These are phyloP conservation scores for Russula vinacea DNA, from an alignment of 768 basidiomycete species.

Conservation along the genomic window DNA sequence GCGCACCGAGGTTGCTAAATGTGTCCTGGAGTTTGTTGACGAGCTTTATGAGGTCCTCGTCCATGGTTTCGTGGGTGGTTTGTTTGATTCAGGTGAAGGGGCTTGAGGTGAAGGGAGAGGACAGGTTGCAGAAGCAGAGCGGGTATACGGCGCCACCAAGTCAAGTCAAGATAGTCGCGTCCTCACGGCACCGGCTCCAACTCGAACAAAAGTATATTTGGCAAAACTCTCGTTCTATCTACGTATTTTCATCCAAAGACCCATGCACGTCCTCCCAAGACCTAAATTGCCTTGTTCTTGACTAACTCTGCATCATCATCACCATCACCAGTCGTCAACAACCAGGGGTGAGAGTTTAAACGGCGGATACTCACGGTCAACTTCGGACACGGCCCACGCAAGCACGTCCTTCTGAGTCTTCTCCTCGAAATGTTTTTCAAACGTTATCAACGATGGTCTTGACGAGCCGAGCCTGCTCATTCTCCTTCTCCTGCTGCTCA, in stretches of 20 bases:
- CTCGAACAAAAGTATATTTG: slow-evolving; percentile 22
- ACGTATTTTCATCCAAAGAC: slow-evolving; percentile 17
- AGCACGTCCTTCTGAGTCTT: slow-evolving; percentile 87
- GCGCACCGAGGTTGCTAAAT: slow-evolving; percentile 80
- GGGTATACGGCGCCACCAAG: slow-evolving; percentile 1
- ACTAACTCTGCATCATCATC: slow-evolving; percentile 61
- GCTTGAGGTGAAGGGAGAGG: background rate
- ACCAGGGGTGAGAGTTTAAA: background rate
- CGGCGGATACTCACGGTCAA: slow-evolving; percentile 76
- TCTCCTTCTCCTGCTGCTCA: slow-evolving; percentile 96
- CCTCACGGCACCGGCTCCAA: slow-evolving; percentile 21
- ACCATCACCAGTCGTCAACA: slow-evolving; percentile 4
- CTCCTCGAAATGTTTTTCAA: slow-evolving; percentile 79
- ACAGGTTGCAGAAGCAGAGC: background rate
- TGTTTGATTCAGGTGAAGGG: background rate
- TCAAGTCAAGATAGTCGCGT: slow-evolving; percentile 1
- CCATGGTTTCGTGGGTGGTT: slow-evolving; percentile 52
- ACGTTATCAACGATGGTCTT: slow-evolving; percentile 88
- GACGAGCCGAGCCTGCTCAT: slow-evolving; percentile 89
- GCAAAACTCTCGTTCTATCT: slow-evolving; percentile 22
- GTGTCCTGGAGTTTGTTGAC: slow-evolving; percentile 96
- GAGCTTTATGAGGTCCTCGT: slow-evolving; percentile 88
- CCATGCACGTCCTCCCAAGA: background rate
- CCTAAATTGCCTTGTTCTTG: slow-evolving; percentile 86
- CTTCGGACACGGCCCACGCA: slow-evolving; percentile 72